Percentiles rank a stretch among this genome's conserved stretches.
Conservation (phyloP, 495 filamentous ascomycete species). For the Amphirosellinia nigrospora region DNA sequence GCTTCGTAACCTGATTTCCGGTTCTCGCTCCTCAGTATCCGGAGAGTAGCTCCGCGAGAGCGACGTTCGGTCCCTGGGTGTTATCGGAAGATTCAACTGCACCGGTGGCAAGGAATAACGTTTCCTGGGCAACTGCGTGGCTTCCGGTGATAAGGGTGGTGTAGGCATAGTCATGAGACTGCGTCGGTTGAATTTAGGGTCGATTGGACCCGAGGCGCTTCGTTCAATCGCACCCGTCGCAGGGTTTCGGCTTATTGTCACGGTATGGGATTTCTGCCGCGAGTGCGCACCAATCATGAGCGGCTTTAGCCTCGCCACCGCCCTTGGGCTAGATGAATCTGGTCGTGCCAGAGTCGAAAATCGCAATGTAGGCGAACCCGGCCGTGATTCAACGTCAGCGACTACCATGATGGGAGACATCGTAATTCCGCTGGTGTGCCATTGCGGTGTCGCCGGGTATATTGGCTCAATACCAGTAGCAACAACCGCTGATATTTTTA, state of each 20-base stretch:
- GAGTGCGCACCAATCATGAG: conserved; percentile 29
- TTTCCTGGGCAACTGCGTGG: conserved; percentile 16
- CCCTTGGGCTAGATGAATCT: conserved; percentile 11
- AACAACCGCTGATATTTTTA: conserved; percentile 22
- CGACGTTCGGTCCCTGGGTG: neutral
- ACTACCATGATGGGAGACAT: conserved; percentile 37
- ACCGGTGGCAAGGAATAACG: conserved; percentile 24
- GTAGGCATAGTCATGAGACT: conserved; percentile 34
- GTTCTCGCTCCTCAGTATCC: neutral
- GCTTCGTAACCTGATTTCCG: conserved; percentile 8
- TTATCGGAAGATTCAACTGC: conserved; percentile 20
- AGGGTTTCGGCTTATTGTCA: conserved; percentile 33
- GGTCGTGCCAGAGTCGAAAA: conserved; percentile 10
- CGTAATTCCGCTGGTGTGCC: conserved; percentile 20
- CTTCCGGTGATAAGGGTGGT: conserved; percentile 28
- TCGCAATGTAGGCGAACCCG: conserved; percentile 20
- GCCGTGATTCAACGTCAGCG: conserved; percentile 29
- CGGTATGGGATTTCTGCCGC: conserved; percentile 27
- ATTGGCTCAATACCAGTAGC: conserved; percentile 23
- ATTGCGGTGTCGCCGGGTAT: neutral
- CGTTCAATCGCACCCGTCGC: conserved; percentile 31
- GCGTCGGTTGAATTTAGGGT: conserved; percentile 27
- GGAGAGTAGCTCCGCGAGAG: conserved; percentile 5
- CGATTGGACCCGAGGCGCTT: conserved; percentile 1
- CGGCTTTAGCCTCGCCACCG: conserved; percentile 16